phyloP scores from a whole-genome alignment of 2,329 filamentous ascomycete species.

The Ophiocordyceps robertsii region DNA sequence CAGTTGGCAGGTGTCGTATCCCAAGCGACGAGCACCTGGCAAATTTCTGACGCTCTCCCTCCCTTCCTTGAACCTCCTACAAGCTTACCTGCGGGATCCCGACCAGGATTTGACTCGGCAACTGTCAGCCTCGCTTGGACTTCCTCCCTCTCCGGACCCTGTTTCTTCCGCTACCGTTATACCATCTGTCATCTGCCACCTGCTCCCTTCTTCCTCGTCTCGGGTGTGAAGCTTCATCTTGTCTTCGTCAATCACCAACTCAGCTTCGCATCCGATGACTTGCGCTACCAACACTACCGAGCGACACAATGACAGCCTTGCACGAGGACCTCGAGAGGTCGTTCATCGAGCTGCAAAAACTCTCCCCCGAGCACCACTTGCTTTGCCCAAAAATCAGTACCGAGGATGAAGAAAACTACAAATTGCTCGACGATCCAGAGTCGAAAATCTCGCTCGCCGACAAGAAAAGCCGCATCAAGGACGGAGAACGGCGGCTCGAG shows the following conservation, averaged over 20 bases:
- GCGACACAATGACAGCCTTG: conserved; percentile 21
- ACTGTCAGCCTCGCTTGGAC: no score
- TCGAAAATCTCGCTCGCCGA: conserved; percentile 35
- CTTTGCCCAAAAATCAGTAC: conserved; percentile 53
- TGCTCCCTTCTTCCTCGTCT: neutral
- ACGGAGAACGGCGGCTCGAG: conserved; percentile 42
- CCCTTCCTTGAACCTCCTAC: neutral
- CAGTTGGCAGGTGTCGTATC: neutral
- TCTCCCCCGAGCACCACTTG: conserved; percentile 43
- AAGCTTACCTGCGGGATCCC: no score
- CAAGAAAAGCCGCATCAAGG: conserved; percentile 38
- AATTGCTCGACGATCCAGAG: conserved; percentile 30
- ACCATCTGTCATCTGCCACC: neutral
- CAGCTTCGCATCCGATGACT: neutral
- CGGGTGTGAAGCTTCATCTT: neutral
- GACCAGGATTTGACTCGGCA: no score
- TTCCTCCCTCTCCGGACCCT: no score
- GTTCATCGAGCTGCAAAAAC: conserved; percentile 27
- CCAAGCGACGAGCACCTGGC: neutral
- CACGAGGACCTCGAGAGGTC: conserved; percentile 27
- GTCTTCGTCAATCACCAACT: neutral
- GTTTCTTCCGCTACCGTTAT: neutral
- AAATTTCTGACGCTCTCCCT: neutral
- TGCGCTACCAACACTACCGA: conserved; percentile 1
- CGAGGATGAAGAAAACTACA: conserved; percentile 51